Percentiles rank a stretch among this genome's conserved stretches.
These are phyloP conservation scores for Pythium dissimile DNA, from an alignment of 352 stramenopile species.

Conservation along the genomic window DNA sequence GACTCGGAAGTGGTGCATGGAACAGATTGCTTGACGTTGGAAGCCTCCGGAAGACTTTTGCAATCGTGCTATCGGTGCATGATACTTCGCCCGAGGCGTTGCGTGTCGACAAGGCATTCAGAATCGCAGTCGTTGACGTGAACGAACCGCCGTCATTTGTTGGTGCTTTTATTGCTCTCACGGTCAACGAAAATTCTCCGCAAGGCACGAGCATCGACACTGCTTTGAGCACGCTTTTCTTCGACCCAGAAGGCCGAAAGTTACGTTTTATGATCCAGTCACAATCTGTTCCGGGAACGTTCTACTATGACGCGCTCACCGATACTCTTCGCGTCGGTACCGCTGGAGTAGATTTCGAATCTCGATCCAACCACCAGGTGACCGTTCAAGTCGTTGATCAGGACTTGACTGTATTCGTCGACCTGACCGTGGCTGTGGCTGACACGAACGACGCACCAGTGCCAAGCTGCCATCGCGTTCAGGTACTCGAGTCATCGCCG, in stretches of 20 bases:
- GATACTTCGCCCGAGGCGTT: slow-evolving; percentile 33
- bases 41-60: slow-evolving; percentile 36
- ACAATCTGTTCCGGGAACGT: slow-evolving; percentile 33
- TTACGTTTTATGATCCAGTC: slow-evolving; percentile 24
- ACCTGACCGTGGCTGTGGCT: slow-evolving; percentile 12
- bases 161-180: neutral
- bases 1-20: slow-evolving; percentile 28
- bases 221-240: slow-evolving; percentile 12
- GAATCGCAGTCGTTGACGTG: slow-evolving; percentile 15
- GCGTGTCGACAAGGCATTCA: slow-evolving; percentile 6
- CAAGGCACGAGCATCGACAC: slow-evolving; percentile 8
- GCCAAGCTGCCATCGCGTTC: slow-evolving; percentile 6
- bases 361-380: slow-evolving; percentile 7
- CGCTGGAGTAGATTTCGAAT: slow-evolving; percentile 36
- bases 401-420: slow-evolving; percentile 2
- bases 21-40: slow-evolving; percentile 30
- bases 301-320: slow-evolving; percentile 43
- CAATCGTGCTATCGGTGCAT: slow-evolving; percentile 29
- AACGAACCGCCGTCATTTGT: slow-evolving; percentile 23
- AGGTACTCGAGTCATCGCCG: slow-evolving; percentile 24
- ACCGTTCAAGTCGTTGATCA: slow-evolving; percentile 17
- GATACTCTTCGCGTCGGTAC: slow-evolving; percentile 31
- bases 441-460: slow-evolving; percentile 30
- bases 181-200: slow-evolving; percentile 14
- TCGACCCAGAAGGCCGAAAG: slow-evolving; percentile 16